These are phyloP conservation scores for Strobilomyces confusus DNA, from an alignment of 768 basidiomycete species.

Conservation along the genomic window DNA sequence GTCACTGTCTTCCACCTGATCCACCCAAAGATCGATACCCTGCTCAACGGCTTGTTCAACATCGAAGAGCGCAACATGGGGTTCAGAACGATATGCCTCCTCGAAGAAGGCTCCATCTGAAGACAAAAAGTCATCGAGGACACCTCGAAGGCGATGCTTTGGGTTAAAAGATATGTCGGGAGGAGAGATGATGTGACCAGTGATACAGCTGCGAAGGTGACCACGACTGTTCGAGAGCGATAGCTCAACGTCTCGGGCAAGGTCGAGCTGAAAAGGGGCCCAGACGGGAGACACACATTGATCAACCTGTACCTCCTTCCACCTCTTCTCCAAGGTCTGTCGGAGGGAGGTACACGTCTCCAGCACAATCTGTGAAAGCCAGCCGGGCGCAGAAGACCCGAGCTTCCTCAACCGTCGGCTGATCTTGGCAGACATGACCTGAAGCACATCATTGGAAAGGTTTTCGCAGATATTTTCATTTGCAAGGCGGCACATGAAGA, in stretches of 20 bases:
- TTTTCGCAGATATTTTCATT: conserved; percentile 11
- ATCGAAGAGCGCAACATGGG: conserved; percentile 30
- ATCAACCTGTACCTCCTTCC: conserved; percentile 29
- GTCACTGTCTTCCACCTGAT: conserved; percentile 12
- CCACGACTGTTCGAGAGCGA: conserved; percentile 28
- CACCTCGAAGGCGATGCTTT: conserved; percentile 4
- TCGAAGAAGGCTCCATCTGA: conserved; percentile 13
- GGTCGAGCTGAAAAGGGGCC: conserved; percentile 28
- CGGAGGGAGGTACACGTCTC: conserved; percentile 29
- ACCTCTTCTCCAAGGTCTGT: conserved; percentile 29
- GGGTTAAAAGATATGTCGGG: background rate
- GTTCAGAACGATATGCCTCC: conserved; percentile 5
- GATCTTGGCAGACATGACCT: conserved; percentile 27
- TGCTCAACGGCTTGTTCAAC: conserved; percentile 34
- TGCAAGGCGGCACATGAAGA: conserved; percentile 33
- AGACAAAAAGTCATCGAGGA: conserved; percentile 17
- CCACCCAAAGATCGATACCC: conserved; percentile 33
- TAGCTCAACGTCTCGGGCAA: conserved; percentile 30
- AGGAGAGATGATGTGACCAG: background rate
- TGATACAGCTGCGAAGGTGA: conserved; percentile 23
- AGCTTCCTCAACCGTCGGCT: conserved; percentile 25
- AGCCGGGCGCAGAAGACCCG: conserved; percentile 25
- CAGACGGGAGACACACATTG: conserved; percentile 30
- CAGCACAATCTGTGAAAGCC: conserved; percentile 36
- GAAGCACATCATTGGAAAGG: conserved; percentile 28